Percentiles rank a stretch among this genome's conserved stretches.
phyloP scores from a whole-genome alignment of 1,139 yeast genomes.

The Candida sp. region DNA sequence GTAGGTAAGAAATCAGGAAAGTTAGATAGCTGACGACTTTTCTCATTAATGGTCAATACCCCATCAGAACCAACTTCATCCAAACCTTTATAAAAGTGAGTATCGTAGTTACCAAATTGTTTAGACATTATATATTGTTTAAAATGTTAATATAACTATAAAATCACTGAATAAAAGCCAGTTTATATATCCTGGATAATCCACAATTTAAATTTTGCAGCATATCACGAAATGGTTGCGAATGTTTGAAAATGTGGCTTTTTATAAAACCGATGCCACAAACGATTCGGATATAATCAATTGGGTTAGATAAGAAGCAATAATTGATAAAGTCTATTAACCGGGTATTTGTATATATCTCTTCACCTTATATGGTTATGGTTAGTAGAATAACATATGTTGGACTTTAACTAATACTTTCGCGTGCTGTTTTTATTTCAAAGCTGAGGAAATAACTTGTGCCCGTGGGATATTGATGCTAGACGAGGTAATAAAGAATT shows the following conservation, averaged over 20 bases:
- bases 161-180: too few relatives aligned
- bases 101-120: conserved; percentile 37
- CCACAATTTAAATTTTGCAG: conserved; percentile 1
- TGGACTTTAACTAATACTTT: too few relatives aligned
- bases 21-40: conserved; percentile 25
- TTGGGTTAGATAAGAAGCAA: neutral
- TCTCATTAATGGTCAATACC: conserved; percentile 23
- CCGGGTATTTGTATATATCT: too few relatives aligned
- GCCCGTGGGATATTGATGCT: too few relatives aligned
- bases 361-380: too few relatives aligned
- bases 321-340: neutral
- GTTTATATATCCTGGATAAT: too few relatives aligned
- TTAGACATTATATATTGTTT: conserved; percentile 3
- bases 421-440: too few relatives aligned
- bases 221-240: conserved; percentile 2
- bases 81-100: conserved; percentile 36
- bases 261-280: neutral
- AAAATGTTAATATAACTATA: too few relatives aligned
- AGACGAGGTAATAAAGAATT: too few relatives aligned
- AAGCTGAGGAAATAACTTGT: too few relatives aligned
- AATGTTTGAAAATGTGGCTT: neutral
- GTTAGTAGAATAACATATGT: too few relatives aligned
- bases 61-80: conserved; percentile 38
- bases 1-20: conserved; percentile 46
- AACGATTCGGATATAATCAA: neutral